Conservation (phyloP, 2,329 filamentous ascomycete species). For the Trichophyton schoenleinii region DNA sequence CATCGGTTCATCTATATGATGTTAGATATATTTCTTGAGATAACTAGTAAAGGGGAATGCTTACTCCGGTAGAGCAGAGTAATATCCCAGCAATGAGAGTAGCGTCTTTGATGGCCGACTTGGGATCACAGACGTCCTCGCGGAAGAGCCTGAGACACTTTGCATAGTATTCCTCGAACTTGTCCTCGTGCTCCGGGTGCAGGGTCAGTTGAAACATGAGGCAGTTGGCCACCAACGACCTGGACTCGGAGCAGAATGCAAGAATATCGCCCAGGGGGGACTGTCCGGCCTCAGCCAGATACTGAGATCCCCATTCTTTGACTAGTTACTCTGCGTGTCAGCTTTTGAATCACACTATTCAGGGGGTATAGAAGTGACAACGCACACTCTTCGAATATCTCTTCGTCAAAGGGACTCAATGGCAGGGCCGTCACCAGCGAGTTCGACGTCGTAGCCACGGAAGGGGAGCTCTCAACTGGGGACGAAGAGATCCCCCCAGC, state of each 20-base stretch:
- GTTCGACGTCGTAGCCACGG: not conserved
- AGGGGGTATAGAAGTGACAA: not conserved
- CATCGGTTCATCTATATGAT: constrained; percentile 9
- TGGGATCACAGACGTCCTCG: constrained; percentile 8
- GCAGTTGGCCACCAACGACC: constrained; percentile 12
- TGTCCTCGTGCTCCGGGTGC: constrained; percentile 8
- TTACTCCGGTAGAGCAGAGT: constrained; percentile 8
- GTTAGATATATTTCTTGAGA: too few species aligned
- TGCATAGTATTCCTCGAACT: constrained; percentile 9
- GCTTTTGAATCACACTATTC: not conserved
- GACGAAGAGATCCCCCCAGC: not conserved
- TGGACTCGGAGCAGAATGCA: constrained; percentile 8
- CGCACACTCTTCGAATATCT: constrained; percentile 10
- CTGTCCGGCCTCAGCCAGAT: constrained; percentile 8
- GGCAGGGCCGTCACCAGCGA: not conserved
- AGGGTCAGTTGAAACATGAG: constrained; percentile 11
- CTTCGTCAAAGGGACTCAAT: constrained; percentile 8
- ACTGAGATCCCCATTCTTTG: constrained; percentile 10
- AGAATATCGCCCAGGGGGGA: constrained; percentile 8
- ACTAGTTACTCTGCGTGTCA: not conserved
- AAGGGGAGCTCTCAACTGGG: not conserved
- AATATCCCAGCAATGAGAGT: constrained; percentile 11
- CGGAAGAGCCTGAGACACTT: constrained; percentile 8
- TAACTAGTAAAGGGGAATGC: too few species aligned
- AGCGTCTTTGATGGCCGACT: constrained; percentile 5